A percentile compares a stretch with the other conserved stretches of the same genome.
phyloP scores from a whole-genome alignment of 2,329 filamentous ascomycete species.

The Penicillium sp. region DNA sequence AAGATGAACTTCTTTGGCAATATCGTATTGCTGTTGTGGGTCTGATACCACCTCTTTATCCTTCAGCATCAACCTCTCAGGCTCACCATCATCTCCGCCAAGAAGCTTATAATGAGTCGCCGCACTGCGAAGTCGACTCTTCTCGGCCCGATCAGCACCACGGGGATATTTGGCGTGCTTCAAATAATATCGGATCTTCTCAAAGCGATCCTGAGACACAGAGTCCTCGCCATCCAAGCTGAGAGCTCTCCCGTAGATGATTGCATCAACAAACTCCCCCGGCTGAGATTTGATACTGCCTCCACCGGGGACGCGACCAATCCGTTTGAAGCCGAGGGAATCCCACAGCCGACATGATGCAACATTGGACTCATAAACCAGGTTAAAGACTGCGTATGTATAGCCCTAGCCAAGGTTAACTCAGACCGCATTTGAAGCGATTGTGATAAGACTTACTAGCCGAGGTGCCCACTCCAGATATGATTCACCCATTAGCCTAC shows the following conservation, averaged over 20 bases:
- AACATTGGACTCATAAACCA: constrained; percentile 91
- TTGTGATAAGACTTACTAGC: constrained; percentile 40
- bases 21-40: constrained; percentile 83
- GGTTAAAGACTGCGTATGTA: constrained; percentile 88
- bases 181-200: constrained; percentile 97
- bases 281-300: constrained; percentile 67
- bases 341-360: constrained; percentile 91
- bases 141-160: constrained; percentile 90
- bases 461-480: constrained; percentile 75
- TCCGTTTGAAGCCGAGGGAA: constrained; percentile 84
- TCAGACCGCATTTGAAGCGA: constrained; percentile 34
- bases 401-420: constrained; percentile 59
- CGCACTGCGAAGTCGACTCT: constrained; percentile 86
- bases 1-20: constrained; percentile 73
- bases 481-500: constrained; percentile 69
- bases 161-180: constrained; percentile 91
- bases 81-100: constrained; percentile 46
- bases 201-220: constrained; percentile 92
- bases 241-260: constrained; percentile 68
- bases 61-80: constrained; percentile 87
- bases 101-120: constrained; percentile 90
- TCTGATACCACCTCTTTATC: constrained; percentile 96
- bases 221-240: constrained; percentile 70
- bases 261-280: constrained; percentile 66
- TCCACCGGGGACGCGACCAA: constrained; percentile 73